Percentiles rank a stretch among this genome's conserved stretches.
phyloP scores from a whole-genome alignment of 2,329 filamentous ascomycete species.

The Aspergillus texensis region DNA sequence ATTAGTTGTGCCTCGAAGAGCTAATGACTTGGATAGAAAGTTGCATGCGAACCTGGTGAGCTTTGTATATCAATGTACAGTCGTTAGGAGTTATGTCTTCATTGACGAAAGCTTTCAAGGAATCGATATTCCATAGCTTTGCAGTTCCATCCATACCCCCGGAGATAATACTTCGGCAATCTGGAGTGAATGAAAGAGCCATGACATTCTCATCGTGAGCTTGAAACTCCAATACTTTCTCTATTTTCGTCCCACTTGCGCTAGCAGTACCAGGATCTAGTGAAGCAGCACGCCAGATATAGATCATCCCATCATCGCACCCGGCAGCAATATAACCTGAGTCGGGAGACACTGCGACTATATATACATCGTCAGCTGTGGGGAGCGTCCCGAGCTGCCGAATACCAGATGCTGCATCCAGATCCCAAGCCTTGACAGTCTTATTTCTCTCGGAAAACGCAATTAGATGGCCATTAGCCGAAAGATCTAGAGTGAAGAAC shows the following conservation, averaged over 20 bases:
- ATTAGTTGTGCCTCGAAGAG: not conserved
- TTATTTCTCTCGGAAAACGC: not conserved
- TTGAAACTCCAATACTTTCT: not conserved
- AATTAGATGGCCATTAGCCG: not conserved
- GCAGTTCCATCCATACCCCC: not conserved
- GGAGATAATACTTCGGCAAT: not conserved
- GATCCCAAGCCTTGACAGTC: not conserved
- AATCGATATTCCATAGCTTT: not conserved
- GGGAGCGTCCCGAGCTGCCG: not conserved
- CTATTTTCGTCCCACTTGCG: not conserved
- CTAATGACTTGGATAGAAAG: not conserved
- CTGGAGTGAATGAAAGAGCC: not conserved
- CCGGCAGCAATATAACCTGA: not conserved
- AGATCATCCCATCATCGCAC: not conserved
- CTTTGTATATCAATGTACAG: not conserved
- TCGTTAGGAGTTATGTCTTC: not conserved
- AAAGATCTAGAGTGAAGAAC: not conserved
- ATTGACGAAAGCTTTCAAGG: not conserved
- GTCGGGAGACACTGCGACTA: not conserved
- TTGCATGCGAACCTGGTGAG: not conserved
- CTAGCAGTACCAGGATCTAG: not conserved
- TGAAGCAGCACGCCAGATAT: not conserved
- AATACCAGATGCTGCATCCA: not conserved
- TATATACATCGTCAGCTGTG: not conserved
- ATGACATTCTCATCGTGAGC: not conserved